These are phyloP conservation scores for Paramecium biaurelia DNA, from an alignment of 73 alveolate species.

Conservation along the genomic window DNA sequence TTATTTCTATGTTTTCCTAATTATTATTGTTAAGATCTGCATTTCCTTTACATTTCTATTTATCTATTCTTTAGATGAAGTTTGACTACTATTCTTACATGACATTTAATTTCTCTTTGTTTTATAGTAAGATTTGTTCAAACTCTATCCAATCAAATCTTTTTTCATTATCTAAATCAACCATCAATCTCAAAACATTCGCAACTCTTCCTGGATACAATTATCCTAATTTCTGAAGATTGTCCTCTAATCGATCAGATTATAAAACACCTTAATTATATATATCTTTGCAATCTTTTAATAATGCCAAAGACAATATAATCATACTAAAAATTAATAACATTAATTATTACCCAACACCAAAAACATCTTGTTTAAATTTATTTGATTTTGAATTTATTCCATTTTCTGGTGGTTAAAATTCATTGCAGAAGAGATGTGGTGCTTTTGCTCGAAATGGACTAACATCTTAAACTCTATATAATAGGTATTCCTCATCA, in stretches of 20 bases:
- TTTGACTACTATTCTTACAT: neutral
- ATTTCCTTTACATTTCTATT: neutral
- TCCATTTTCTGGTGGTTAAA: neutral
- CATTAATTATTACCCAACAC: neutral
- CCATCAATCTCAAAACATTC: neutral
- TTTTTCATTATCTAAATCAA: neutral
- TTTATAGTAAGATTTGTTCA: neutral
- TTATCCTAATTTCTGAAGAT: neutral
- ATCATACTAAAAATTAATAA: neutral
- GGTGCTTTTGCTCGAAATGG: slow-evolving; percentile 49
- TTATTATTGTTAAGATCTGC: neutral
- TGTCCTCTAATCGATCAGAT: neutral
- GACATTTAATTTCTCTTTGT: neutral
- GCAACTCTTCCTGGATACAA: slow-evolving; percentile 2
- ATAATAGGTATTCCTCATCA: slow-evolving; percentile 26
- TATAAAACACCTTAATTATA: neutral
- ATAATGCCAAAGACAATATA: neutral
- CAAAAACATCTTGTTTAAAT: neutral
- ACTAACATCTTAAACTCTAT: slow-evolving; percentile 37
- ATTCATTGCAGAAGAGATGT: neutral
- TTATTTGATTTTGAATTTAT: neutral
- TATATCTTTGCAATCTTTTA: neutral
- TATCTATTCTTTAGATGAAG: neutral
- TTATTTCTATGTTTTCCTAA: neutral
- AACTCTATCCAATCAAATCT: slow-evolving; percentile 41